Percentiles rank a stretch among this genome's conserved stretches.
Evolutionary conservation across 2,329 filamentous ascomycete genomes (phyloP).

Genomic region (Hansfordia pulvinata): DNA sequence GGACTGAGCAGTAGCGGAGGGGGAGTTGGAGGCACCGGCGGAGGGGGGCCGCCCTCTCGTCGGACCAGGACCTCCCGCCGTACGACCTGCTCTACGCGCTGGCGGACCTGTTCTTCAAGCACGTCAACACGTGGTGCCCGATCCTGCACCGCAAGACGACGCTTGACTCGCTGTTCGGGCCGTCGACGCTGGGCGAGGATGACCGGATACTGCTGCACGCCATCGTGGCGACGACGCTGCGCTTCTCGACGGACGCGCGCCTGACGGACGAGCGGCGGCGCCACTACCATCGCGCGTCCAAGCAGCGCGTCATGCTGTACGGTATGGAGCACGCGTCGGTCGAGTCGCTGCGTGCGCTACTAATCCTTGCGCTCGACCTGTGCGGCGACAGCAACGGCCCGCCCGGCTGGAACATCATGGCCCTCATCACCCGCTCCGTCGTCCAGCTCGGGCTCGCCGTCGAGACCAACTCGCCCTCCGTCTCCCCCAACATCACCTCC

Average conservation of each 20-base stretch:
- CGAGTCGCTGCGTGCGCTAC: conserved; percentile 73
- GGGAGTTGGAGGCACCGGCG: no score
- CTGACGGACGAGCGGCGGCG: conserved; percentile 60
- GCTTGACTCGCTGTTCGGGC: conserved; percentile 68
- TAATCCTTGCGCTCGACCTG: conserved; percentile 75
- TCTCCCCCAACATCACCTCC: conserved; percentile 67
- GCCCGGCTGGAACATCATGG: conserved; percentile 84
- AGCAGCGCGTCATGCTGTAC: conserved; percentile 76
- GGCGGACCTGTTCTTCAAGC: conserved; percentile 66
- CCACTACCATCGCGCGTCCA: conserved; percentile 68
- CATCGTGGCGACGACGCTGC: conserved; percentile 76
- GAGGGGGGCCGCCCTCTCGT: conserved; percentile 29
- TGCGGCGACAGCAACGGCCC: conserved; percentile 81
- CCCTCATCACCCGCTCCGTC: conserved; percentile 75
- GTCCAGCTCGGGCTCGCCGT: conserved; percentile 79
- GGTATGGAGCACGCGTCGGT: conserved; percentile 84
- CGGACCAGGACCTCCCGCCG: conserved; percentile 57
- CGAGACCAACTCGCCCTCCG: conserved; percentile 65
- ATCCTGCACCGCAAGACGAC: conserved; percentile 80
- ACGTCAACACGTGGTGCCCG: conserved; percentile 75
- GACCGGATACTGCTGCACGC: conserved; percentile 76
- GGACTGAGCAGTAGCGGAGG: conserved; percentile 37
- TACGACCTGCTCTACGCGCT: conserved; percentile 62
- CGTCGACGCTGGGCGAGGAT: conserved; percentile 61
- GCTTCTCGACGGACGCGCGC: conserved; percentile 66